Conservation (phyloP, 495 filamentous ascomycete genomes). For the Penicillium argentinense region DNA sequence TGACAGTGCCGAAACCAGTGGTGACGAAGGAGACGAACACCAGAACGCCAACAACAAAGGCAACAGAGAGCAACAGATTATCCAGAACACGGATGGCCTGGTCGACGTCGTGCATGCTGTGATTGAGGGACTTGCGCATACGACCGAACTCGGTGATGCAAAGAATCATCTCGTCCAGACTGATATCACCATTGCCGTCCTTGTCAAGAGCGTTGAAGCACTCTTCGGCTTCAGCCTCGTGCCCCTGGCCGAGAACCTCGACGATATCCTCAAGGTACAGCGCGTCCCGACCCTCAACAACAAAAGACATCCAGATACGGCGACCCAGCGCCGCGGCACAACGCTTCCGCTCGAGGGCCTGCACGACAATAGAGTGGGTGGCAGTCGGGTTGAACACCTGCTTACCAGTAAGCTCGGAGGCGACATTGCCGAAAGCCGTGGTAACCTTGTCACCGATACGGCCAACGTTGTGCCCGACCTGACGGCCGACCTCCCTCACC, state of each 20-base stretch:
- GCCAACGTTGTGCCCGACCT: constrained; percentile 63
- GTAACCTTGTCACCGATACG: constrained; percentile 89
- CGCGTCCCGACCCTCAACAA: constrained; percentile 80
- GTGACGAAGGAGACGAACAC: constrained; percentile 91
- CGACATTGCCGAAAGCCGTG: constrained; percentile 89
- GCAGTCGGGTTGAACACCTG: constrained; percentile 88
- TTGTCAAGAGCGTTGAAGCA: constrained; percentile 76
- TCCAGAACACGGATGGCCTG: constrained; percentile 91
- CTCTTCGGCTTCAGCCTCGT: constrained; percentile 74
- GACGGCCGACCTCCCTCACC: constrained; percentile 50
- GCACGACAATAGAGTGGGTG: constrained; percentile 82
- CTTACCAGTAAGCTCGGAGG: constrained; percentile 91
- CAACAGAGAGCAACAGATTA: constrained; percentile 73
- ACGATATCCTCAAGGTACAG: constrained; percentile 77
- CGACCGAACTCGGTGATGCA: constrained; percentile 79
- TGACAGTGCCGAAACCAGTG: constrained; percentile 76
- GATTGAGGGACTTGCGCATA: constrained; percentile 78
- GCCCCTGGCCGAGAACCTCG: constrained; percentile 78
- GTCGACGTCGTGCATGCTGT: constrained; percentile 95
- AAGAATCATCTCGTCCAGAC: constrained; percentile 91
- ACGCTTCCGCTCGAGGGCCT: constrained; percentile 79
- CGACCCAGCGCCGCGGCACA: constrained; percentile 86
- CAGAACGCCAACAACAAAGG: constrained; percentile 76
- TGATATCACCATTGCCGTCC: constrained; percentile 91
- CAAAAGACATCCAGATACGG: constrained; percentile 98